Base-by-base conservation (phyloP, 257 asterid genomes). In the Capsicum baccatum region DNA sequence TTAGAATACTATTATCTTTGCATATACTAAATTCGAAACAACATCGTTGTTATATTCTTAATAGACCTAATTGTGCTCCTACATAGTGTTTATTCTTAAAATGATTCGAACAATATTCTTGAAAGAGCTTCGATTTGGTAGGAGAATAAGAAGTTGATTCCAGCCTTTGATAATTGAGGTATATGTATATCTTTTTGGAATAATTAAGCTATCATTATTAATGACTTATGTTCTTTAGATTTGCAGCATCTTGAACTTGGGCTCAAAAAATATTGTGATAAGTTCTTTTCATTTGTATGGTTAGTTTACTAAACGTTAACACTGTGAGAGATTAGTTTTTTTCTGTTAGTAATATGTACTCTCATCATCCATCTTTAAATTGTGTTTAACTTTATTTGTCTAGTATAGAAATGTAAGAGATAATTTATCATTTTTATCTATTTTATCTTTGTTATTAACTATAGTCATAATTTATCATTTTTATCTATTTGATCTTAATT, bases 121-220 rank as follows among this genome's bases (percentile, higher is more conserved):
- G 79, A 71, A 44, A 71, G 79, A 44, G 79, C 57, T 71, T 68
- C 4, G 14, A 68, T 68, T 69, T 39, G 14, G 2, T 69, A 17
- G 8, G 26, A 69, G 78, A 69, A 69, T 69, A 69, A 69, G 55
- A 69, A 69, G 78, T 69, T 69, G 78, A 39, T 69, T 69, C 78
- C 12, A 69, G 8, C 54, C 26, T 39, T 69, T 69, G 33, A 69
- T 69, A 69, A 39, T 69, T 69, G 55, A 69, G 8, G 78, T 69
- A 16, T 39, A 69, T 69, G 8, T 39, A 69, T 69, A 39, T 69
- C 15, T 39, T 69, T 4, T 69, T 39, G 78, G 78, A 69, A 69
- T 69, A 39, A 39, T 69, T 5, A 39, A 69, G 5, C 78, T 16
- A 39, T 39, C 39, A 39, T 15, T 69, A 16, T 39, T 69, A 39